Conservation (phyloP, 129 eudicot species). For the Helichrysum umbraculigerum region DNA sequence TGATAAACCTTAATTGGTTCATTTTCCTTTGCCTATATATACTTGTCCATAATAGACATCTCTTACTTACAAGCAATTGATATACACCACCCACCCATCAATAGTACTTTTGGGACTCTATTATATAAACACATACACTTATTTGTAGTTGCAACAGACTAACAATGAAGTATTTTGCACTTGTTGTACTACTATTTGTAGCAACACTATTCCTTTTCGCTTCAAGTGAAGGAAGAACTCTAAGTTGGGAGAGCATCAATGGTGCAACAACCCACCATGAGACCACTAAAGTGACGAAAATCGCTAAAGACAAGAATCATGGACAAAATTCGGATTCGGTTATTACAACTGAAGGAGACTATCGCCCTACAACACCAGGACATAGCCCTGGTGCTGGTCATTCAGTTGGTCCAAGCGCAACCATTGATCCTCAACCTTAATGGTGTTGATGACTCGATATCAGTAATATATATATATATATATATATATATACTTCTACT, state of each 20-base stretch:
- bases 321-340: slow-evolving; percentile 7
- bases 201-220: slow-evolving; percentile 25
- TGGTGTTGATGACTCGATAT: background rate
- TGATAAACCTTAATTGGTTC: slow-evolving; percentile 9
- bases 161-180: slow-evolving; percentile 25
- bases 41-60: slow-evolving; percentile 19
- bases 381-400: slow-evolving; percentile 53
- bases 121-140: slow-evolving; percentile 9
- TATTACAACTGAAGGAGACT: slow-evolving; percentile 12
- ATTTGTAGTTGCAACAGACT: background rate
- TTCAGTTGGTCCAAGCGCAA: slow-evolving; percentile 21
- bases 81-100: slow-evolving; percentile 10
- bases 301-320: background rate
- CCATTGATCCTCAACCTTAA: slow-evolving; percentile 33
- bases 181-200: slow-evolving; percentile 16
- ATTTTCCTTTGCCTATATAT: slow-evolving; percentile 31
- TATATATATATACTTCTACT: background rate
- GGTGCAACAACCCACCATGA: slow-evolving; percentile 15
- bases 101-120: background rate
- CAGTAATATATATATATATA: background rate
- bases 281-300: background rate
- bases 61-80: slow-evolving; percentile 35
- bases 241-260: slow-evolving; percentile 10
- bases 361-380: slow-evolving; percentile 44
- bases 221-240: slow-evolving; percentile 38